These are phyloP conservation scores for Fusarium sterilihyphosum DNA, from an alignment of 2,329 filamentous ascomycete genomes.

Conservation along the genomic window DNA sequence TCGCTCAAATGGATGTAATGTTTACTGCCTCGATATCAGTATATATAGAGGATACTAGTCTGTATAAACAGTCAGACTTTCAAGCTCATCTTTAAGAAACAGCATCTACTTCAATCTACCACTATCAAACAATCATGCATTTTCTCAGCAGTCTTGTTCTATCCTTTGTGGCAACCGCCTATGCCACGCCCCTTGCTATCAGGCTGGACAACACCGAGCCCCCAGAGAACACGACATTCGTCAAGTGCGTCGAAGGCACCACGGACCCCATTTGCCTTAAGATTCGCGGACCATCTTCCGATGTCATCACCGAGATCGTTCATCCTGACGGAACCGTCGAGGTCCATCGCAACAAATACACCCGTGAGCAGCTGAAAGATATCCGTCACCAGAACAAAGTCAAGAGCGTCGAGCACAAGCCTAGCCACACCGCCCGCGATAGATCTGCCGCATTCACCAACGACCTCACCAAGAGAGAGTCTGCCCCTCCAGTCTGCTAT, in stretches of 20 bases:
- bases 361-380: neutral
- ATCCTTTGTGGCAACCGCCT: neutral
- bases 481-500: neutral
- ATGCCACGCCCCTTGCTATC: neutral
- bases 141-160: neutral
- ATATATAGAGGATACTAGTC: neutral
- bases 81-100: neutral
- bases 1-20: fast-evolving
- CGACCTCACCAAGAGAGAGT: neutral
- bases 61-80: neutral
- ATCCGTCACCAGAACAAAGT: neutral
- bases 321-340: neutral
- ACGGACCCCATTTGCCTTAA: neutral
- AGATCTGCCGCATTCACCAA: neutral
- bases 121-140: neutral
- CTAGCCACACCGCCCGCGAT: neutral
- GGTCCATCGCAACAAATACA: neutral
- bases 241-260: neutral
- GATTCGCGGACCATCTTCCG: neutral
- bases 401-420: neutral
- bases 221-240: neutral
- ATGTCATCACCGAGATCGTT: neutral
- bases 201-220: neutral
- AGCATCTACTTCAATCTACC: fast-evolving
- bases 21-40: neutral